A percentile compares a stretch with the other conserved stretches of the same genome.
These are phyloP conservation scores for Yamadazyma nakazawae DNA, from an alignment of 805 yeast species.

Conservation along the genomic window DNA sequence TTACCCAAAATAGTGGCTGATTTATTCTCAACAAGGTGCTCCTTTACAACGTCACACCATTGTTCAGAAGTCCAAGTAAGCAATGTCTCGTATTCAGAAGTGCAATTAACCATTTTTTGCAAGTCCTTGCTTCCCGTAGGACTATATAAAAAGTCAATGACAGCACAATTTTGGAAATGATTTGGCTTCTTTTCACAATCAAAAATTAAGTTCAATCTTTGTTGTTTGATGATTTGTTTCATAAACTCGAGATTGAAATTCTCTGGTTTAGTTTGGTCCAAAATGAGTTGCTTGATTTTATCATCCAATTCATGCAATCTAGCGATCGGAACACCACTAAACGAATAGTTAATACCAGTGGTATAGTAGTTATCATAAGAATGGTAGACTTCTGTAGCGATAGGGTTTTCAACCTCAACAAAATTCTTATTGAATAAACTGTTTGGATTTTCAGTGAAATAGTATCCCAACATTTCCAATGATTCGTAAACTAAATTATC, in stretches of 20 bases:
- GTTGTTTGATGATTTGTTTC: constrained; percentile 64
- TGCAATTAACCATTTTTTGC: constrained; percentile 48
- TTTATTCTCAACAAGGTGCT: constrained; percentile 55
- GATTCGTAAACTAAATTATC: constrained; percentile 61
- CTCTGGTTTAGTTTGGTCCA: constrained; percentile 46
- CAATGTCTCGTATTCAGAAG: constrained; percentile 59
- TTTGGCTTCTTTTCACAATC: constrained; percentile 63
- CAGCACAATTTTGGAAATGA: constrained; percentile 61
- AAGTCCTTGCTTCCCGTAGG: constrained; percentile 57
- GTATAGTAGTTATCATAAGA: constrained; percentile 72
- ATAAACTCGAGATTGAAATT: constrained; percentile 63
- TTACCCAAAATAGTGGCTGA: constrained; percentile 65
- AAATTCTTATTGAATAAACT: constrained; percentile 68
- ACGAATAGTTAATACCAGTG: constrained; percentile 53
- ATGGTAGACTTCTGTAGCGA: constrained; percentile 66
- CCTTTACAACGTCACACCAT: constrained; percentile 60
- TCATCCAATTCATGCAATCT: constrained; percentile 52
- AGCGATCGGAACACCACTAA: constrained; percentile 76
- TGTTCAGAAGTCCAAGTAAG: constrained; percentile 57
- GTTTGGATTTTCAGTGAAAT: constrained; percentile 73
- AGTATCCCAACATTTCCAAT: constrained; percentile 64
- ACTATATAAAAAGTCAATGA: constrained; percentile 80
- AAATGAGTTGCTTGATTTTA: constrained; percentile 49
- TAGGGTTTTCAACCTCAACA: constrained; percentile 79
- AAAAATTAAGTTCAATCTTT: constrained; percentile 56